Conservation (phyloP, 768 basidiomycete genomes). For the Termitomyces heimii region DNA sequence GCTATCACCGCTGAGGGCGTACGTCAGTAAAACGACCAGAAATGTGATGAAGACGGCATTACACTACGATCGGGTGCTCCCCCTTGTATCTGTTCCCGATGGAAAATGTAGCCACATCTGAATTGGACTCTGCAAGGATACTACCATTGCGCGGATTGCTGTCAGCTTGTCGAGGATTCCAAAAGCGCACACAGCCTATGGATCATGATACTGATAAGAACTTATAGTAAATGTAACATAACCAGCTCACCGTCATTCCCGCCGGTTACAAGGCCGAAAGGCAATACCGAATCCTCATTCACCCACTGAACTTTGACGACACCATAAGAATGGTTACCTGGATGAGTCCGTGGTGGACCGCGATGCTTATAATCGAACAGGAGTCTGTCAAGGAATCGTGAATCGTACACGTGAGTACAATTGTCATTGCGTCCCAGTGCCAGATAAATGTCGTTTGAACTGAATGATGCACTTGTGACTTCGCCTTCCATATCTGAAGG, state of each 20-base stretch:
- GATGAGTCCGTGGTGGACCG: conserved; percentile 25
- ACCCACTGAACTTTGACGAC: conserved; percentile 51
- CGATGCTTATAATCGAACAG: conserved; percentile 45
- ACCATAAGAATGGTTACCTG: conserved; percentile 34
- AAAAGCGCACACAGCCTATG: conserved; percentile 64
- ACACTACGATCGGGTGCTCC: conserved; percentile 60
- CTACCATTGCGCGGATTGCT: conserved; percentile 35
- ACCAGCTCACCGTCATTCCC: conserved; percentile 54
- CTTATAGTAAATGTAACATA: neutral
- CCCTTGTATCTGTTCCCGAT: conserved; percentile 47
- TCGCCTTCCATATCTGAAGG: conserved; percentile 27
- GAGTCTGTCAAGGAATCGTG: conserved; percentile 41
- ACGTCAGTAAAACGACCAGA: neutral
- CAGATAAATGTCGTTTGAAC: conserved; percentile 55
- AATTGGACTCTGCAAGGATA: conserved; percentile 45
- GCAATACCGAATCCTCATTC: conserved; percentile 26
- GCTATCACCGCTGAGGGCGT: conserved; percentile 36
- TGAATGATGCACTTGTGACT: conserved; percentile 46
- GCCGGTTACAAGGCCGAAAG: conserved; percentile 49
- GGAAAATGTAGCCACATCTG: conserved; percentile 54
- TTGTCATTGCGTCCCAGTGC: conserved; percentile 60
- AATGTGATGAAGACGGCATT: conserved; percentile 17
- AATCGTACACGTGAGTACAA: conserved; percentile 54
- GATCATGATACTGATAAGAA: conserved; percentile 2
- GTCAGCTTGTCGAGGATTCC: conserved; percentile 47